A percentile compares a stretch with the other conserved stretches of the same genome.
Conservation (phyloP, 768 basidiomycete genomes). For the Hypsizygus marmoreus region DNA sequence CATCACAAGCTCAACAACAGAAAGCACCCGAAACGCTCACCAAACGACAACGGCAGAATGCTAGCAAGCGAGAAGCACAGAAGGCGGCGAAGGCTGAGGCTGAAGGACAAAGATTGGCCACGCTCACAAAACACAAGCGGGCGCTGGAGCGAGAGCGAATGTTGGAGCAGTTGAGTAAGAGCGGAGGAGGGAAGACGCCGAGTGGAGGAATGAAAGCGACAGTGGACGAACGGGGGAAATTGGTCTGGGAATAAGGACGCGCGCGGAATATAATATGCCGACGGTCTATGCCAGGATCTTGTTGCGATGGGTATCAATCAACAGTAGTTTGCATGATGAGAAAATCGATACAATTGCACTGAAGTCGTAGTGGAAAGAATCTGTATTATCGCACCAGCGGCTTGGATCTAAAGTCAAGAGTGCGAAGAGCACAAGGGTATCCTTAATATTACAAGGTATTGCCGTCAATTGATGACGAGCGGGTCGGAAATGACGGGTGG, state of each 20-base stretch:
- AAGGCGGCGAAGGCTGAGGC: slow-evolving; percentile 60
- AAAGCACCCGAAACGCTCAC: slow-evolving; percentile 50
- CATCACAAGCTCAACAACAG: slow-evolving; percentile 11
- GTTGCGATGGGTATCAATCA: no score
- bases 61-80: slow-evolving; percentile 53
- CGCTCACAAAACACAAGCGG: slow-evolving; percentile 58
- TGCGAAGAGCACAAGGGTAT: no score
- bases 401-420: no score
- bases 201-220: slow-evolving; percentile 65
- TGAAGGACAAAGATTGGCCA: slow-evolving; percentile 51
- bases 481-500: no score
- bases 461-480: no score
- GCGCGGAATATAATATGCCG: no score
- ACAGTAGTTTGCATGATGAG: no score
- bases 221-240: slow-evolving; percentile 57
- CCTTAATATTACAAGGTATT: no score
- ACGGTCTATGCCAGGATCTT: no score
- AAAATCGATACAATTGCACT: no score
- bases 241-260: slow-evolving; percentile 64
- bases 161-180: slow-evolving; percentile 38
- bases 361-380: no score
- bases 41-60: slow-evolving; percentile 74
- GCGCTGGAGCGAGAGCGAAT: slow-evolving; percentile 59
- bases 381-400: no score
- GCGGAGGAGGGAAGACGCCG: slow-evolving; percentile 31